These are phyloP conservation scores for Diophrys sp. DNA, from an alignment of 73 alveolate species.

Conservation along the genomic window DNA sequence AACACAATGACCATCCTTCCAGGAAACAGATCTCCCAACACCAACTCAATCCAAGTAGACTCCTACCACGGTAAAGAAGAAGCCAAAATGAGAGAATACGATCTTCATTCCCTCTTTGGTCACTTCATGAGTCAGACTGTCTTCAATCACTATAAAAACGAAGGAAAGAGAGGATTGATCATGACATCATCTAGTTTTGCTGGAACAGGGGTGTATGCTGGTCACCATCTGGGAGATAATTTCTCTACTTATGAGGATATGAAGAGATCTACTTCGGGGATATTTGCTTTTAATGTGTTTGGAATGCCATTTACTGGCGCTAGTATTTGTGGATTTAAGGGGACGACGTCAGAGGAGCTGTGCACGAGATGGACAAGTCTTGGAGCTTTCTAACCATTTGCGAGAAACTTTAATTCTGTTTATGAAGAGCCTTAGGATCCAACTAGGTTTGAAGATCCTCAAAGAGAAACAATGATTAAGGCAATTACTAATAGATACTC, in stretches of 20 bases:
- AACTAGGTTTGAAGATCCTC: slow-evolving; percentile 12
- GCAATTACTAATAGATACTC: slow-evolving; percentile 78
- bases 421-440: slow-evolving; percentile 85
- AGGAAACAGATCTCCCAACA: background rate
- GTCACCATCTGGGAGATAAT: slow-evolving; percentile 98
- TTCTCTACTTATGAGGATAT: slow-evolving; percentile 71
- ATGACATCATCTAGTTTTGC: slow-evolving; percentile 90
- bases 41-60: slow-evolving; percentile 44
- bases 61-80: slow-evolving; percentile 70
- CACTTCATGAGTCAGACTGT: background rate
- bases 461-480: slow-evolving; percentile 3
- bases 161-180: slow-evolving; percentile 73
- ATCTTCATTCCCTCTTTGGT: slow-evolving; percentile 77
- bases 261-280: slow-evolving; percentile 67
- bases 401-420: slow-evolving; percentile 94
- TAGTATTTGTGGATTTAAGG: slow-evolving; percentile 97
- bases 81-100: slow-evolving; percentile 66
- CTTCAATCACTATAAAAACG: background rate
- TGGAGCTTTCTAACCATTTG: slow-evolving; percentile 96
- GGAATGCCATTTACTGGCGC: slow-evolving; percentile 97
- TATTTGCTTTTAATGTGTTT: slow-evolving; percentile 78
- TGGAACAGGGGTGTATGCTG: slow-evolving; percentile 93
- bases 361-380: slow-evolving; percentile 96
- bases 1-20: background rate
- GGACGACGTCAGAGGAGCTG: slow-evolving; percentile 85